Base-by-base conservation (phyloP, 2,329 filamentous ascomycete species). In the Pseudogymnoascus sp. region DNA sequence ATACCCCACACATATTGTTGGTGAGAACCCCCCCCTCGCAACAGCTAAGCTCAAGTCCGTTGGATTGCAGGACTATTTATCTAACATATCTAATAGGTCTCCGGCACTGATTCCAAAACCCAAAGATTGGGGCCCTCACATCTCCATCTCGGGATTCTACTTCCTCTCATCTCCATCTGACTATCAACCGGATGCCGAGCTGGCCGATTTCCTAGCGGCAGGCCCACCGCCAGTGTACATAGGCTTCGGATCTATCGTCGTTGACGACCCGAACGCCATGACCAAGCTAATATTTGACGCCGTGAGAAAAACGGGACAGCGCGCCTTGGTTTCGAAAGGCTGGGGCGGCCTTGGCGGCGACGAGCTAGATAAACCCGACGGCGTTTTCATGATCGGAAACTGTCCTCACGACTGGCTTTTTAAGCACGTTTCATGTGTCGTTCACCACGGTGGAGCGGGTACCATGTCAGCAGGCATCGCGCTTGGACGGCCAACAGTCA, bases 1-100 rank as follows among this genome's bases (percentile, higher is more conserved):
- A 81, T 97, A 14, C 91, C 92, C 0, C 90, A 90, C 67, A 96
- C 92, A 0, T 97, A 97, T 70, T 94, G 91, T 74, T 97, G 92
- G 91, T 67, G 62, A 59, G 62, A 66, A 60, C 57, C 16, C 34
- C 30, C 30, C 20, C 39, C 35, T 18, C 16, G 6, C n/a, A 37
- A 54, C 1, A 4, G n/a, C 43, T 4, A 54, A 2, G 4, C 25
- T 11, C 9, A 54, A 30, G 12, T 4, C 25, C 4, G 16, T 8
- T 30, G 14, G 30, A 11, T 6, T 16, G 1, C 30, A 32, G 14
- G 2, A 18, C 34, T 37, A 38, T 57, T 11, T 47, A 58, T 18
- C 28, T 54, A 18, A 59, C 62, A 59, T 57, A 30, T 54, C 2
- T 14, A 25, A 35, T 58, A 78, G 78, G 78, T 92, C 89, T 0